Evolutionary conservation across 176 grass and related monocot species (phyloP), one percentile per base, ranked within the genome.

Genomic region (Thinopyrum elongatum): DNA sequence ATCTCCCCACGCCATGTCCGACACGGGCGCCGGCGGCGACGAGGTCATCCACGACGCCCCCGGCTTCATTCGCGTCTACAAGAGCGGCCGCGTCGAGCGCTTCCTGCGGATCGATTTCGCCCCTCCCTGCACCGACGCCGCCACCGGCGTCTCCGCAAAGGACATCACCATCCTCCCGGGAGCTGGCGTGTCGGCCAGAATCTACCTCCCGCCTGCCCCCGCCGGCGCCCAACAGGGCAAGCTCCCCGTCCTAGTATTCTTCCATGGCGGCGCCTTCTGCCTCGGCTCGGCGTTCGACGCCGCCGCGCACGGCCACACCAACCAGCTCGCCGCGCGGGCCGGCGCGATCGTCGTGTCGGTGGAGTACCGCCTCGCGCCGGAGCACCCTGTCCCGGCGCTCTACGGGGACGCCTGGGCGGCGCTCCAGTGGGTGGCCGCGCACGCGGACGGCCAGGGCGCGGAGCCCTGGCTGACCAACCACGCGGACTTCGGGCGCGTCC

Each of bases 181-280:
- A 19, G 26, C 25, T 38, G 80, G 64, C 46, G 4, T 90, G 21
- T 77, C 17, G 47, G 90, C 85, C 41, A 82, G 94, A 29, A 63
- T 94, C 67, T 97, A 92, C 71, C 85, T 94, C 35, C 94, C 90
- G 5, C 7, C 60, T 21, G 1, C 5, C 38, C 30, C 77, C 17
- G 8, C 63, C 4, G 77, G 66, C 15, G n/a, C 19, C 3, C 10
- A 59, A 26, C 0, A 46, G 26, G 7, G 27, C 28, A 94, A 90
- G 61, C 46, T 94, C 6, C 92, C 87, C 39, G 63, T 92, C 77
- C 64, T 92, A 23, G 74, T 97, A 0, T 88, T 84, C 85, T 94
- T 85, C 79, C 94, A 94, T 30, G 92, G 89, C 23, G 92, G 92
- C 4, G 87, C 83, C 10, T 94, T 97, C 85, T 94, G 89, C 76